These are phyloP conservation scores for Neurospora tetraspora DNA, from an alignment of 495 filamentous ascomycete species.

Conservation along the genomic window DNA sequence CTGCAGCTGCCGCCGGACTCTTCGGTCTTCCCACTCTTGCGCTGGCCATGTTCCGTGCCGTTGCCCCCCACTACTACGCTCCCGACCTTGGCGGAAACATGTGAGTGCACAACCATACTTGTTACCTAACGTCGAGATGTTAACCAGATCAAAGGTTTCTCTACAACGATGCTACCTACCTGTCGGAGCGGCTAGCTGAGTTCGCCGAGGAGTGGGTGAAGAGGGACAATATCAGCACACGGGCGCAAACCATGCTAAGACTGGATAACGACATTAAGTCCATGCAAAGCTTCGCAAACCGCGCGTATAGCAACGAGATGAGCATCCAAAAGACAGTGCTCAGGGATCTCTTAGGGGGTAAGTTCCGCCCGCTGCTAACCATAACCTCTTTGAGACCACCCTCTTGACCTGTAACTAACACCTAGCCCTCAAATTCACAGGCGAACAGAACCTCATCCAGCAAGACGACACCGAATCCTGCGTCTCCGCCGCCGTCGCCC, in stretches of 20 bases:
- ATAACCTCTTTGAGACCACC: neutral
- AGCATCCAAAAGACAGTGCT: slow-evolving; percentile 73
- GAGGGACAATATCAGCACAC: slow-evolving; percentile 32
- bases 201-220: slow-evolving; percentile 43
- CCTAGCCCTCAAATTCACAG: slow-evolving; percentile 4
- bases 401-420: neutral
- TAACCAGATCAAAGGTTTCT: slow-evolving; percentile 47
- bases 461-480: slow-evolving; percentile 59
- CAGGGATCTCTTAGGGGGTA: slow-evolving; percentile 73
- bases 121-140: neutral
- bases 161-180: slow-evolving; percentile 82
- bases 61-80: slow-evolving; percentile 70
- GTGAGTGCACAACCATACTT: slow-evolving; percentile 24
- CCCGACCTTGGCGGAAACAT: slow-evolving; percentile 62
- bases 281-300: slow-evolving; percentile 68
- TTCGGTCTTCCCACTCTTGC: slow-evolving; percentile 74
- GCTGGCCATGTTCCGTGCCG: slow-evolving; percentile 84
- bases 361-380: slow-evolving; percentile 26
- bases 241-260: slow-evolving; percentile 43
- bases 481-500: slow-evolving; percentile 55
- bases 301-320: slow-evolving; percentile 82
- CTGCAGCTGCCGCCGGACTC: slow-evolving; percentile 63
- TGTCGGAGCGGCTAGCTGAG: slow-evolving; percentile 61
- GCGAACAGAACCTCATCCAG: slow-evolving; percentile 39
- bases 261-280: slow-evolving; percentile 61